Conservation (phyloP, 2,329 filamentous ascomycete species). For the Exophiala xenobiotica region DNA sequence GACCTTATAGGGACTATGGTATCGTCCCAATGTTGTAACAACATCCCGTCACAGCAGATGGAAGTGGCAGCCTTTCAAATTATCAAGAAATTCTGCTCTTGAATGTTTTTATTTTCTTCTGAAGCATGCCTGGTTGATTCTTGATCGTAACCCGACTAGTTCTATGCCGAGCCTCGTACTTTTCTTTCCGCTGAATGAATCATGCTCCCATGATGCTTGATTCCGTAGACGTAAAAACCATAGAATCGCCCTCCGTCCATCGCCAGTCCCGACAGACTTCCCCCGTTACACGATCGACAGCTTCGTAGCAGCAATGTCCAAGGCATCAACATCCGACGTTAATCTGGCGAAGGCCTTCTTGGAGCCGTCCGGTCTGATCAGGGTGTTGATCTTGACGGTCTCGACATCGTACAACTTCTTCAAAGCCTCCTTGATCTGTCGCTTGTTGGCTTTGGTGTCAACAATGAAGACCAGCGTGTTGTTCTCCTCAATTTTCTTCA, state of each 20-base stretch:
- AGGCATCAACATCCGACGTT: slow-evolving; percentile 93
- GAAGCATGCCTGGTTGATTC: slow-evolving; percentile 28
- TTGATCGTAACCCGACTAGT: slow-evolving; percentile 39
- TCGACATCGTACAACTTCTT: slow-evolving; percentile 99
- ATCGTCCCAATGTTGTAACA: slow-evolving; percentile 3
- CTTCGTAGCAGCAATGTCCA: slow-evolving; percentile 99
- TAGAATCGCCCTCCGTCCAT: slow-evolving; percentile 34
- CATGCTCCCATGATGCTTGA: slow-evolving; percentile 39
- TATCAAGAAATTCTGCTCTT: slow-evolving; percentile 23
- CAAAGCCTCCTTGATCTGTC: slow-evolving; percentile 95
- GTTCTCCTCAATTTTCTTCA: slow-evolving; percentile 99
- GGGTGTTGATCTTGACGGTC: slow-evolving; percentile 97
- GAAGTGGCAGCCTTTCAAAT: neutral
- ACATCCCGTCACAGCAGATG: slow-evolving; percentile 1
- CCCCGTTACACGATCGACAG: slow-evolving; percentile 80
- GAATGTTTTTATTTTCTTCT: slow-evolving; percentile 15
- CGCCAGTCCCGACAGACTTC: slow-evolving; percentile 3
- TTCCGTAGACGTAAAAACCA: slow-evolving; percentile 45
- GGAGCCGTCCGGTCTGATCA: slow-evolving; percentile 90
- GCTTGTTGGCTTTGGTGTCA: slow-evolving; percentile 98
- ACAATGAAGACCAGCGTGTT: slow-evolving; percentile 99
- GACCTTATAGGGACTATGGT: slow-evolving; percentile 10
- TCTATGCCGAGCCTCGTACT: slow-evolving; percentile 29
- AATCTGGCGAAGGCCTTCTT: slow-evolving; percentile 99
- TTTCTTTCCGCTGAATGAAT: slow-evolving; percentile 24